phyloP scores from a whole-genome alignment of 179 eudicot species.

The Vitellaria paradoxa region DNA sequence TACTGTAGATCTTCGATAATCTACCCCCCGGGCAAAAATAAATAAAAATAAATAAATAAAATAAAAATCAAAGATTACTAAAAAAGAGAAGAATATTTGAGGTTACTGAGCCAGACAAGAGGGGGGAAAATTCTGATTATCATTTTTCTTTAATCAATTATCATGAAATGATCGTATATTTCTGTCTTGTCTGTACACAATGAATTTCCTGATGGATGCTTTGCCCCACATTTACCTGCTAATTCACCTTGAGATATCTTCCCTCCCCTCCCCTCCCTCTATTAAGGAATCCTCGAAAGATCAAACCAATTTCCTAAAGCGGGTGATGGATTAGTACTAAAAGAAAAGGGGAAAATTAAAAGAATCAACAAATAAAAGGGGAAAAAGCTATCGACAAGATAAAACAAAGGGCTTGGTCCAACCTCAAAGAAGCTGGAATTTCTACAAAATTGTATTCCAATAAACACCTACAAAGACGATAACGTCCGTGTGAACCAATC shows the following conservation, averaged over 20 bases:
- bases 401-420: neutral
- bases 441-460: slow-evolving; percentile 34
- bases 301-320: slow-evolving; percentile 9
- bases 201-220: slow-evolving; percentile 5
- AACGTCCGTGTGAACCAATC: slow-evolving; percentile 50
- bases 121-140: neutral
- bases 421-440: slow-evolving; percentile 13
- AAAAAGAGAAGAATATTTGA: no score
- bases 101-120: neutral
- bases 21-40: no score
- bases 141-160: slow-evolving; percentile 10
- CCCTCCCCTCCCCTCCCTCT: neutral
- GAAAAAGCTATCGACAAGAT: slow-evolving; percentile 16
- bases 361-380: slow-evolving; percentile 13
- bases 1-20: no score
- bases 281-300: neutral
- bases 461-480: slow-evolving; percentile 42
- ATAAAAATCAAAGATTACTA: no score
- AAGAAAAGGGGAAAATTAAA: neutral
- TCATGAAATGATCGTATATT: neutral
- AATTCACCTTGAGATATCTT: neutral
- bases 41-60: no score
- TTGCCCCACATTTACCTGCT: slow-evolving; percentile 9
- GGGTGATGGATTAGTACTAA: neutral
- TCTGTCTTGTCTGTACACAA: slow-evolving; percentile 14